Evolutionary conservation across 192 early-diverging fungal genomes (phyloP).

Genomic region (Coemansia umbellata): DNA sequence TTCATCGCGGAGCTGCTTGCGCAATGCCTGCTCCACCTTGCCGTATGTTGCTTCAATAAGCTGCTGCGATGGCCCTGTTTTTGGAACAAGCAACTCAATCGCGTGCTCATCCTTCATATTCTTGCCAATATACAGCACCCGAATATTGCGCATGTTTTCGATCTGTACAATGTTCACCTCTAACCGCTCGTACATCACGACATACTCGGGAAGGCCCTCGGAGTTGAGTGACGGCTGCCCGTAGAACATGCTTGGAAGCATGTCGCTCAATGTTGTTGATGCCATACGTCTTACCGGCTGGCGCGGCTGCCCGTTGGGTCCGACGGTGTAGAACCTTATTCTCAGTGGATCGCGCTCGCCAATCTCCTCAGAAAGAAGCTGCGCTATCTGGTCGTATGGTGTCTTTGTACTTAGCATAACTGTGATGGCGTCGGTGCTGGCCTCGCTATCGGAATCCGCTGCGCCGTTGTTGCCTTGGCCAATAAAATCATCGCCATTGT

Average conservation of each 20-base stretch:
- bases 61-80: constrained; percentile 49
- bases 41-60: constrained; percentile 51
- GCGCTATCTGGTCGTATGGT: constrained; percentile 54
- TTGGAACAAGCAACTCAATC: constrained; percentile 68
- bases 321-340: constrained; percentile 63
- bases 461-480: neutral
- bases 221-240: constrained; percentile 10
- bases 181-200: constrained; percentile 80
- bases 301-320: constrained; percentile 25
- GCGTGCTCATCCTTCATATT: constrained; percentile 65
- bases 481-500: constrained; percentile 6
- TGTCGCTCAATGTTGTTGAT: constrained; percentile 55
- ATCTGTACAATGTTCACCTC: constrained; percentile 78
- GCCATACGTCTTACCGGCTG: constrained; percentile 49
- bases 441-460: constrained; percentile 4
- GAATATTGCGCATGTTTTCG: constrained; percentile 71
- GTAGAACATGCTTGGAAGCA: constrained; percentile 40
- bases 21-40: constrained; percentile 46
- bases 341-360: constrained; percentile 55
- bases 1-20: constrained; percentile 5
- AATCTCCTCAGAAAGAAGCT: constrained; percentile 56
- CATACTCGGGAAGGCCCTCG: constrained; percentile 23
- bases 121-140: constrained; percentile 64
- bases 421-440: neutral
- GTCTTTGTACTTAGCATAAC: constrained; percentile 19